Conservation (phyloP, 441 rosid species). For the Syzygium malaccense region DNA sequence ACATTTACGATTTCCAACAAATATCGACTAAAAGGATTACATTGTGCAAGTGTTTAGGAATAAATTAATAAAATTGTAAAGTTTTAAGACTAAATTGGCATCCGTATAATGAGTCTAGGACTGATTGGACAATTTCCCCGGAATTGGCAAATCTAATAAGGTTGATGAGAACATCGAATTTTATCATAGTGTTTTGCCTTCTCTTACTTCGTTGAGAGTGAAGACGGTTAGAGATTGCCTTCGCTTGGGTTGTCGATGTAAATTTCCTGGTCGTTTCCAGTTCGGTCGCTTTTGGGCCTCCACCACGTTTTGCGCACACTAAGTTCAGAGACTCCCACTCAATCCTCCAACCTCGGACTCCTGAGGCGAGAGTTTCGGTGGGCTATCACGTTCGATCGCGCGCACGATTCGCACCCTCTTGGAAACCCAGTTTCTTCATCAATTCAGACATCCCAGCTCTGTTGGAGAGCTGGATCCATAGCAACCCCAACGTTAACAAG, state of each 20-base stretch:
- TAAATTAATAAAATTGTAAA: neutral
- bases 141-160: no score
- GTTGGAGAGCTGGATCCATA: neutral
- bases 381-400: neutral
- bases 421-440: neutral
- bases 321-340: neutral
- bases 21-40: fast-evolving
- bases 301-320: neutral
- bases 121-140: neutral
- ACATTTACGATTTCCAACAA: fast-evolving
- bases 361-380: neutral
- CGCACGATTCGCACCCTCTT: neutral
- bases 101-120: fast-evolving
- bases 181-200: neutral
- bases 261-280: neutral
- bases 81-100: neutral
- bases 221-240: neutral
- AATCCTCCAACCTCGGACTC: neutral
- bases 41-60: fast-evolving
- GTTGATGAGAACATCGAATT: neutral
- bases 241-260: no score
- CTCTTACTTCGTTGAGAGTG: neutral
- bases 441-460: neutral
- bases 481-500: neutral
- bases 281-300: neutral